A percentile compares a stretch with the other conserved stretches of the same genome.
These are phyloP conservation scores for Byssochlamys sp. DNA, from an alignment of 2,329 filamentous ascomycete genomes.

Conservation along the genomic window DNA sequence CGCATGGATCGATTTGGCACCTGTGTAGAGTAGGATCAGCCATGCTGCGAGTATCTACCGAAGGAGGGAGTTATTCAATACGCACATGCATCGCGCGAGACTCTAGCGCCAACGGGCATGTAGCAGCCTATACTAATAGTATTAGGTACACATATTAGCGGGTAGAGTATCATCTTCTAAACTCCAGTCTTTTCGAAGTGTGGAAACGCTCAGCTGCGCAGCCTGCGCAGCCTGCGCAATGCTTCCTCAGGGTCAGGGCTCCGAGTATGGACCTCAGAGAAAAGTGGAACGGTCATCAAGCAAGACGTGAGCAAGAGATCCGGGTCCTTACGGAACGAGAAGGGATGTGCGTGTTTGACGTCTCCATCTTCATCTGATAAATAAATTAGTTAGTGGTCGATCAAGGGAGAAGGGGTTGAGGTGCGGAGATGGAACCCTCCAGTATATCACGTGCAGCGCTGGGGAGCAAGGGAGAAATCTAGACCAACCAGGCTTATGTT, in stretches of 20 bases:
- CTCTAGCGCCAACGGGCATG: background rate
- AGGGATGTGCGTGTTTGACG: background rate
- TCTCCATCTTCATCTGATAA: background rate
- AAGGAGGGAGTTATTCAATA: background rate
- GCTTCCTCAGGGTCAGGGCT: too few species aligned
- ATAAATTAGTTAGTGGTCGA: background rate
- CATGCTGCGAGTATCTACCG: too few species aligned
- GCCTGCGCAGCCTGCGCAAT: background rate
- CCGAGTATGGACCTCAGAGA: background rate
- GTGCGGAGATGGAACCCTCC: background rate
- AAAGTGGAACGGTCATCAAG: background rate
- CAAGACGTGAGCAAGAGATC: background rate
- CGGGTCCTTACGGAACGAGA: background rate
- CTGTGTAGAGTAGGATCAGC: too few species aligned
- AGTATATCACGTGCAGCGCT: background rate
- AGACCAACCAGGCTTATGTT: background rate
- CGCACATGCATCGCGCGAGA: background rate
- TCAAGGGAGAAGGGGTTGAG: background rate
- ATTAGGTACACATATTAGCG: background rate
- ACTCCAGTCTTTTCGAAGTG: background rate
- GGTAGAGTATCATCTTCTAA: background rate
- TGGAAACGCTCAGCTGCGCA: background rate
- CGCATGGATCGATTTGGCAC: too few species aligned
- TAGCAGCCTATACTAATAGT: background rate
- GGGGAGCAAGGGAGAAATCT: background rate